These are phyloP conservation scores for Alternaria triticina DNA, from an alignment of 2,329 filamentous ascomycete genomes.

Conservation along the genomic window DNA sequence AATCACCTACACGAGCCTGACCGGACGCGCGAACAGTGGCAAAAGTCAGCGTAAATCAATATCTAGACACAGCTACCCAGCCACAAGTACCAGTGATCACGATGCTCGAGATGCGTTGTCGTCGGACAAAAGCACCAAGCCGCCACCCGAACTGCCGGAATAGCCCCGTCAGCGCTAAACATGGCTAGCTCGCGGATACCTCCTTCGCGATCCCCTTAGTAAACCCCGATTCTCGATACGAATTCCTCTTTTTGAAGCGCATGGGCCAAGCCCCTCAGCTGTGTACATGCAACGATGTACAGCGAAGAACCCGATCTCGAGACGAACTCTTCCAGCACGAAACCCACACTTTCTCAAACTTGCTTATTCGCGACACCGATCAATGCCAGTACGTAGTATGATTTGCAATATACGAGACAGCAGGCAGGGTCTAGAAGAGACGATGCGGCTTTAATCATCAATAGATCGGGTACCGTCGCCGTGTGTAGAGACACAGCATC, in stretches of 20 bases:
- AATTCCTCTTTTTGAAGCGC: background rate
- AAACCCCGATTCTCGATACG: constrained; percentile 9
- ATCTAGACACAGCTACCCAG: background rate
- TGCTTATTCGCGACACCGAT: background rate
- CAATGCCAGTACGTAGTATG: background rate
- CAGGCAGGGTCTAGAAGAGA: background rate
- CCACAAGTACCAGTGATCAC: background rate
- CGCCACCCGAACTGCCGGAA: background rate
- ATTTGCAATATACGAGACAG: background rate
- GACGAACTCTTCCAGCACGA: background rate
- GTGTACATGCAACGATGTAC: background rate
- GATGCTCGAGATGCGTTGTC: background rate
- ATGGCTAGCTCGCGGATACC: background rate
- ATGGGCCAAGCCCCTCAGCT: background rate
- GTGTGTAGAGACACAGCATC: background rate
- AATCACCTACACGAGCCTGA: background rate
- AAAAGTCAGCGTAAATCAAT: background rate
- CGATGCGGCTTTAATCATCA: background rate
- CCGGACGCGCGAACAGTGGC: background rate
- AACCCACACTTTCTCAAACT: background rate
- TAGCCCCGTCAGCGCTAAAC: background rate
- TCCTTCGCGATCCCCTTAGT: constrained; percentile 2
- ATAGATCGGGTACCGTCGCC: background rate
- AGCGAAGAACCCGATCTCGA: background rate
- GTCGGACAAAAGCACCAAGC: background rate